A percentile compares a stretch with the other conserved stretches of the same genome.
Evolutionary conservation across 2,329 filamentous ascomycete genomes (phyloP).

Genomic region (Aspergillus sp.): DNA sequence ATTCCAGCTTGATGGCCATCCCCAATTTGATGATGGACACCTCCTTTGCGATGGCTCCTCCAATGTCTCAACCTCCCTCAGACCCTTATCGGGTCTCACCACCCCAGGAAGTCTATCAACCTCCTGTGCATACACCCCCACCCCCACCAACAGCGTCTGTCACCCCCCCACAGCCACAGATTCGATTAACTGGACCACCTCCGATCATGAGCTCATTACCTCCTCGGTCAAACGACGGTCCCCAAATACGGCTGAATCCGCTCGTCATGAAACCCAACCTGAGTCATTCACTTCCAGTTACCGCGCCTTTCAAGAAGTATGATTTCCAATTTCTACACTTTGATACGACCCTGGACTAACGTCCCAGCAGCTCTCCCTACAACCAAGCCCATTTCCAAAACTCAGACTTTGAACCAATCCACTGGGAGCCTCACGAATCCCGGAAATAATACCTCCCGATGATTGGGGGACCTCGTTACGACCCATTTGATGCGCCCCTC

Average conservation of each 20-base stretch:
- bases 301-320: slow-evolving; percentile 45
- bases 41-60: slow-evolving; percentile 29
- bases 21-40: slow-evolving; percentile 41
- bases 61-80: slow-evolving; percentile 31
- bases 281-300: slow-evolving; percentile 41
- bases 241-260: slow-evolving; percentile 44
- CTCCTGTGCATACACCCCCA: slow-evolving; percentile 28
- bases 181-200: slow-evolving; percentile 28
- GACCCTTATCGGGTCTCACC: slow-evolving; percentile 33
- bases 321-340: not conserved
- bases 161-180: slow-evolving; percentile 26
- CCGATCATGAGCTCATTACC: slow-evolving; percentile 36
- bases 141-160: slow-evolving; percentile 29
- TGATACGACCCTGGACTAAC: not conserved
- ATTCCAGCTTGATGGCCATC: slow-evolving; percentile 42
- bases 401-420: slow-evolving; percentile 46
- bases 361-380: slow-evolving; percentile 39
- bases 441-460: slow-evolving; percentile 25
- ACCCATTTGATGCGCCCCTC: not conserved
- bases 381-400: slow-evolving; percentile 50
- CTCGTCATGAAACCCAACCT: slow-evolving; percentile 42
- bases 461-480: not conserved
- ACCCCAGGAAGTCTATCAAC: slow-evolving; percentile 36
- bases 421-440: slow-evolving; percentile 44
- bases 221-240: slow-evolving; percentile 35